These are phyloP conservation scores for Komagataella populi DNA, from an alignment of 805 yeast genomes.

Conservation along the genomic window DNA sequence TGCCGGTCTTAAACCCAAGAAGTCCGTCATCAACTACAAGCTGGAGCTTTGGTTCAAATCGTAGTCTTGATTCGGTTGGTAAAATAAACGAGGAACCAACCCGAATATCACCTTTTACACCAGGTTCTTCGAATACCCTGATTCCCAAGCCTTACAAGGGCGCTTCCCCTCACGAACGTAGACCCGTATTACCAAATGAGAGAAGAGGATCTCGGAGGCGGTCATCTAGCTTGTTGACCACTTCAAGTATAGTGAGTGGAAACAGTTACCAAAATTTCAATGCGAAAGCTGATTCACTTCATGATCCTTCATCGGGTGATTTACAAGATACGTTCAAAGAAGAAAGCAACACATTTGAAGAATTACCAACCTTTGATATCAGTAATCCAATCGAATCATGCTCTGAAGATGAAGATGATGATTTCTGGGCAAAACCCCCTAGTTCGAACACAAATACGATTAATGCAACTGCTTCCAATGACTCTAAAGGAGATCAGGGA, in stretches of 20 bases:
- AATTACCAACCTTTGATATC: background rate
- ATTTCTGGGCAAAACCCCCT: background rate
- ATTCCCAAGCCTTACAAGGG: slow-evolving; percentile 29
- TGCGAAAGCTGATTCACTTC: background rate
- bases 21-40: background rate
- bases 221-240: background rate
- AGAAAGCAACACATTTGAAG: background rate
- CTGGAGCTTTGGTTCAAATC: background rate
- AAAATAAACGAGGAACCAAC: slow-evolving; percentile 4
- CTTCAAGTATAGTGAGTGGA: background rate
- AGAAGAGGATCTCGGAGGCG: background rate
- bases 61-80: background rate
- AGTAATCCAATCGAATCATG: background rate
- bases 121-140: slow-evolving; percentile 26
- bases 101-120: slow-evolving; percentile 22
- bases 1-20: slow-evolving; percentile 1
- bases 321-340: background rate
- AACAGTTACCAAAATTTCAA: background rate
- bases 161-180: slow-evolving; percentile 5
- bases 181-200: background rate
- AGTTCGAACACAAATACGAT: background rate
- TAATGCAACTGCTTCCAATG: slow-evolving; percentile 1
- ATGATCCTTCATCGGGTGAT: background rate
- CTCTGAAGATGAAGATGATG: background rate
- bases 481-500: background rate